Evolutionary conservation across 139 green algal genomes (phyloP), one percentile per base, ranked within the genome.

Genomic region (Volvox africanus): DNA sequence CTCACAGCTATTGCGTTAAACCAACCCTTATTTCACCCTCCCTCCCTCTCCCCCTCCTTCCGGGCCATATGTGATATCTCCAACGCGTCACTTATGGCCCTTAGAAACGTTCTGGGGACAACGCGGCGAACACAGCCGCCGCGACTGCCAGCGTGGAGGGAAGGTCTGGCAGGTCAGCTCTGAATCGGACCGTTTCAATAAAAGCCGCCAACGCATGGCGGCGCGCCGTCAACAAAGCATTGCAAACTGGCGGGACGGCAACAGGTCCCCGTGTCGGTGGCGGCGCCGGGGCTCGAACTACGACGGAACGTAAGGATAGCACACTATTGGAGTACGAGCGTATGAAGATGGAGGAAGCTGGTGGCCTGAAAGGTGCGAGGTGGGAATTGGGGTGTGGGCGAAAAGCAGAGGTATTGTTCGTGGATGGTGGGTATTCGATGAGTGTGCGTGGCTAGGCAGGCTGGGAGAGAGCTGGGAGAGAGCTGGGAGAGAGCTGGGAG

Each of bases 251-350:
- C 32, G 80, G 55, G 55, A 16, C 13, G 61, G 82, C 11, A 20
- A 11, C 17, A 9, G 32, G 13, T n/a, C n/a, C n/a, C n/a, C n/a
- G n/a, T 11, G 65, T 32, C 62, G 62, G 35, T 20, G 82, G 30
- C 5, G 80, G 19, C 50, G 80, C 26, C 80, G 80, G 0, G 14
- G 61, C n/a, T 81, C 35, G 30, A 13, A 32, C 3, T 11, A 32
- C 32, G 21, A 20, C 61, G 32, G 33, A 61, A 35, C 75, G 75
- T 19, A 28, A 37, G 36, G 85, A 89, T 55, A 67, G n/a, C 18
- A 82, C 76, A 20, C 26, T 89, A 14, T 0, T 32, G 69, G 85
- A 89, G 37, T 89, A 89, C 44, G 33, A 73, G 85, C 69, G 85
- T n/a, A 26, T 36, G 35, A 82, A 89, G 65, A 21, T 32, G 32